phyloP scores from a whole-genome alignment of 139 green algal genomes.

The Picochlorum sp. region DNA sequence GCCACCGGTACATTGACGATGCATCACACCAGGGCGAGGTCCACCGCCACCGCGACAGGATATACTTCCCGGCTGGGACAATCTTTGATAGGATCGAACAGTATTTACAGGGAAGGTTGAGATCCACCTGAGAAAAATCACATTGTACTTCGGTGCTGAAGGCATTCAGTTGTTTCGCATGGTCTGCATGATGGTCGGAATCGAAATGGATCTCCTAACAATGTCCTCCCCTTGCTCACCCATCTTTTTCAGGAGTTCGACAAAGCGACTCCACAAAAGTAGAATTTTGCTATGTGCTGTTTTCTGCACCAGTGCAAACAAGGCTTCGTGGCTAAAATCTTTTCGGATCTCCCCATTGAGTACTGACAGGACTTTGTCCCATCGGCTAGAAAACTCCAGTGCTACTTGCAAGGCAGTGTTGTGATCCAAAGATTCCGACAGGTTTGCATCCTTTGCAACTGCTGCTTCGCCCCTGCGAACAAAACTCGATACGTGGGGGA shows the following conservation, averaged over 20 bases:
- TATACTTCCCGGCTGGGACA: too few relatives aligned
- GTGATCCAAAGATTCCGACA: conserved; percentile 45
- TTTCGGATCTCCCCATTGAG: conserved; percentile 68
- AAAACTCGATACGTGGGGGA: conserved; percentile 19
- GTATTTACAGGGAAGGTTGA: too few relatives aligned
- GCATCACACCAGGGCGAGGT: too few relatives aligned
- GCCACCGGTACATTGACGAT: too few relatives aligned
- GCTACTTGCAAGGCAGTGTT: conserved; percentile 44
- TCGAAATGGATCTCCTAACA: conserved; percentile 70
- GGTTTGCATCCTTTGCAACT: conserved; percentile 16
- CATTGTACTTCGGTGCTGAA: too few relatives aligned
- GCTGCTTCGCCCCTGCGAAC: conserved; percentile 21
- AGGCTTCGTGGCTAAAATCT: conserved; percentile 47
- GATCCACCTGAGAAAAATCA: too few relatives aligned
- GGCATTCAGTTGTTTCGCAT: conserved; percentile 18
- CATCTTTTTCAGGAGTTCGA: conserved; percentile 80
- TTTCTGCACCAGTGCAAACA: conserved; percentile 69
- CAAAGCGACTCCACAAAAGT: conserved; percentile 87
- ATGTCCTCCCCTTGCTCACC: conserved; percentile 57
- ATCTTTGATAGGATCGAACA: too few relatives aligned
- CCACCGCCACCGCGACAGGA: too few relatives aligned
- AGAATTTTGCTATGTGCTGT: conserved; percentile 87
- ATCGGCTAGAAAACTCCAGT: conserved; percentile 59
- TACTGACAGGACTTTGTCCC: conserved; percentile 65
- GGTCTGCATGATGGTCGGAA: conserved; percentile 95